These are phyloP conservation scores for Epichloe scottii DNA, from an alignment of 2,329 filamentous ascomycete genomes.

Conservation along the genomic window DNA sequence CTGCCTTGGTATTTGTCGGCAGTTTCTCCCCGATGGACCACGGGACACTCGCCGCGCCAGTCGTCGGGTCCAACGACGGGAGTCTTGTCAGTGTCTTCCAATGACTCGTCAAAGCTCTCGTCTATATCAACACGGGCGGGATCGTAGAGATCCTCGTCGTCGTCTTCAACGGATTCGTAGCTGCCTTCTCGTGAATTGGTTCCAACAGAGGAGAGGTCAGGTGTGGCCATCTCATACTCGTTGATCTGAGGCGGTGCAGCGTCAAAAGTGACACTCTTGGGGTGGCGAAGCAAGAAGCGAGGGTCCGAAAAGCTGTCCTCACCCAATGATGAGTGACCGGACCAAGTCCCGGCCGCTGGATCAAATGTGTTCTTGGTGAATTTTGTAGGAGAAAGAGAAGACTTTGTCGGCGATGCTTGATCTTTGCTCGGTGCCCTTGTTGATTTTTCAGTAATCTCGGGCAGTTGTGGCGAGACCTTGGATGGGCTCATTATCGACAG, in stretches of 20 bases:
- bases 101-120: slow-evolving; percentile 89
- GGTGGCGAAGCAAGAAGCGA: slow-evolving; percentile 63
- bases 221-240: slow-evolving; percentile 96
- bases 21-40: slow-evolving; percentile 15
- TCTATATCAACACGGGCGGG: slow-evolving; percentile 37
- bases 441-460: slow-evolving; percentile 12
- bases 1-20: slow-evolving; percentile 48
- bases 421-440: slow-evolving; percentile 51
- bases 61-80: slow-evolving; percentile 96
- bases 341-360: slow-evolving; percentile 54
- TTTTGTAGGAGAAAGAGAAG: slow-evolving; percentile 60
- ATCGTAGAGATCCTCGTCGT: slow-evolving; percentile 50
- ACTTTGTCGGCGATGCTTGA: slow-evolving; percentile 73
- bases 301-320: slow-evolving; percentile 51
- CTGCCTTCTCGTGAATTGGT: slow-evolving; percentile 87
- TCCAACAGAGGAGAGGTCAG: slow-evolving; percentile 83
- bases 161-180: slow-evolving; percentile 72
- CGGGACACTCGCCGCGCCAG: slow-evolving; percentile 65
- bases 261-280: slow-evolving; percentile 96
- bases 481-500: slow-evolving; percentile 19
- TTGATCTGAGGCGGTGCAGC: slow-evolving; percentile 86
- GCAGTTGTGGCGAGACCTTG: slow-evolving; percentile 10
- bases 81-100: slow-evolving; percentile 94
- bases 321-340: slow-evolving; percentile 48
- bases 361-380: slow-evolving; percentile 61